Conservation (phyloP, 2,329 filamentous ascomycete species). For the Rutstroemia sp. region DNA sequence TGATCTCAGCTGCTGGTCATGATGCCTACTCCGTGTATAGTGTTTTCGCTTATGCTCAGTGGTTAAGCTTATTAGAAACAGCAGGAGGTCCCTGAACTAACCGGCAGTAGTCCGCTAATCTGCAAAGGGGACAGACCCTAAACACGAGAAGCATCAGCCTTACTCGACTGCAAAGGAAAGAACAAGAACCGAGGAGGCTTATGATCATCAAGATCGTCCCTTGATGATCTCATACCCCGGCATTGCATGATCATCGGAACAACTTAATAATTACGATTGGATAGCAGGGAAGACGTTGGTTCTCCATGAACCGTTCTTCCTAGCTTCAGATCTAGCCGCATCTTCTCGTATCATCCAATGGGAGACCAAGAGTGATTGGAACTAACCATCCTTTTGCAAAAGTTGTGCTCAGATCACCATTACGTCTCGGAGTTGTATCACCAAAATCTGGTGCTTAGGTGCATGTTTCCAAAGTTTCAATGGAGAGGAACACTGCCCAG, state of each 20-base stretch:
- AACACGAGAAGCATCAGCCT: conserved; percentile 7
- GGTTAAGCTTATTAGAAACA: not conserved
- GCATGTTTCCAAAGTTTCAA: conserved; percentile 16
- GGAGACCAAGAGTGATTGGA: not conserved
- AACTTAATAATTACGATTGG: not conserved
- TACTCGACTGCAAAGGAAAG: not conserved
- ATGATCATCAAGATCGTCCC: not conserved
- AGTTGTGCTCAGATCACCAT: conserved; percentile 2
- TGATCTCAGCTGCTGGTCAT: not conserved
- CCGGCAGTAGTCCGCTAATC: not conserved
- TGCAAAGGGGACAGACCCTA: not conserved
- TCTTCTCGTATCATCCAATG: not conserved
- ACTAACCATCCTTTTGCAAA: not conserved
- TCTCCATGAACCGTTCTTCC: not conserved
- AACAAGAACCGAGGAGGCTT: conserved; percentile 2
- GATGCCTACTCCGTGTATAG: conserved; percentile 1
- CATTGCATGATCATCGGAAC: not conserved
- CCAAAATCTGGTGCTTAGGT: conserved; percentile 9
- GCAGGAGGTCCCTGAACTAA: not conserved
- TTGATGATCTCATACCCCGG: not conserved
- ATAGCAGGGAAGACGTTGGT: not conserved
- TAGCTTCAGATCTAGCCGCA: not conserved
- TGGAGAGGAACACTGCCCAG: not conserved
- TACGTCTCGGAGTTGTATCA: conserved; percentile 17
- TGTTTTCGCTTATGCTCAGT: not conserved